Evolutionary conservation across 1,284 basidiomycete genomes (phyloP), one percentile per base, ranked within the genome.

Genomic region (Ustilago tritici): DNA sequence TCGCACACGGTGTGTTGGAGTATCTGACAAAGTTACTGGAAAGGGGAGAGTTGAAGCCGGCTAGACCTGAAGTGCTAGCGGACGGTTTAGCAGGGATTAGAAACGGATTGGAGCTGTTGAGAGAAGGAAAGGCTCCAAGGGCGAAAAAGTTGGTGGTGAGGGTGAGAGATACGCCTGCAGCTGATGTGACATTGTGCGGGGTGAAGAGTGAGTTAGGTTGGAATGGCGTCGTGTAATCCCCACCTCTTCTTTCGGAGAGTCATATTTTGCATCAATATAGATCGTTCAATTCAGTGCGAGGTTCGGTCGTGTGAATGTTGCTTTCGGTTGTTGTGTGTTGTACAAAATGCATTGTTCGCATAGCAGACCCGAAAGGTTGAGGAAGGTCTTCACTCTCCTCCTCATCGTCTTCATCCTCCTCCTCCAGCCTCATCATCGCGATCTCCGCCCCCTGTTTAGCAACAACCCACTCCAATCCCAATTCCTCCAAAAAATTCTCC

Each of bases 381-480:
- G 23, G 23, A 28, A 28, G 23, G 23, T 61, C 54, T 9, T n/a
- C 31, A 32, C 53, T 49, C 9, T 56, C 40, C 12, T 57, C 47
- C 15, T 67, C 57, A 8, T 65, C 62, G 2, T 54, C 58, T 14
- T 50, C 58, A 3, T 56, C 62, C 14, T 49, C 55, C 32, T 49
- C 57, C 17, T 64, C 53, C 15, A 35, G 19, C 4, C 32, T 32
- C 49, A 72, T 47, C 63, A 50, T 11, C 2, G 66, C 65, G 40
- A 83, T 14, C 57, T 83, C 70, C 0, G 74, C 71, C 2, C 82
- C 82, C 55, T 82, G 79, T 1, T 40, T 31, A 1, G 76, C 82
- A 10, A 82, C 76, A 47, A 82, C 41, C 78, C 80, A 83, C 65
- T 83, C 82, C 34, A 83, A 31, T 43, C 76, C 80, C 34, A 83